Evolutionary conservation across 805 yeast species (phyloP), one percentile per base, ranked within the genome.

Genomic region (Starmerella sp.): DNA sequence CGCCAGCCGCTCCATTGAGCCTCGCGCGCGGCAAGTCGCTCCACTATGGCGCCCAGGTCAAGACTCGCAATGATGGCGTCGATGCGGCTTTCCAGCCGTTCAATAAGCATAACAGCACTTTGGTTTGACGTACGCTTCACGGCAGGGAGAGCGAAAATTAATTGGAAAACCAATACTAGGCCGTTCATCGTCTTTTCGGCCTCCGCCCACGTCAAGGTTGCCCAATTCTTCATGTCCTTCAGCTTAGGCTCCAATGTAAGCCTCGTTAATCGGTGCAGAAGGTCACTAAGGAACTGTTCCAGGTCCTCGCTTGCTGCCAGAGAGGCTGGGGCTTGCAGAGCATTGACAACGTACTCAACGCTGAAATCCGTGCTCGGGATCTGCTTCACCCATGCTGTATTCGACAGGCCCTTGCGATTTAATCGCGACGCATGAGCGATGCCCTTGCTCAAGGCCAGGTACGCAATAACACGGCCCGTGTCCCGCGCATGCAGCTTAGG

Each of bases 341-440:
- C 34, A 29, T 14, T 6, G 4, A 48, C 43, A 3, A 28, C 51
- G 13, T 28, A 37, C 43, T 17, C 43, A n/a, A 37, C 13, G 22
- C 35, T 48, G 14, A 36, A 28, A 10, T 48, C 31, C 13, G 17
- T 15, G 11, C 22, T 37, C 28, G 36, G 7, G 6, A n/a, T 37
- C 5, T 5, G 11, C 14, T 31, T 5, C 6, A 8, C 9, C 28
- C 31, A 13, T 3, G n/a, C 30, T 13, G 30, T n/a, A 22, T 46
- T 34, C 8, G n/a, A 10, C 32, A 48, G 34, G 8, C 37, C 47
- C 47, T 54, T 54, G 15, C 60, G 57, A 45, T 59, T 59, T 32
- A 59, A 30, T 5, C 62, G 49, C 10, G 58, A 53, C n/a, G 61
- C 44, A 28, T 59, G 62, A 5, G 53, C 55, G 14, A 57, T 50